Percentiles rank a stretch among this genome's conserved stretches.
Evolutionary conservation across 202 grass and related monocot species (phyloP).

Genomic region (Brachypodium distachyon): DNA sequence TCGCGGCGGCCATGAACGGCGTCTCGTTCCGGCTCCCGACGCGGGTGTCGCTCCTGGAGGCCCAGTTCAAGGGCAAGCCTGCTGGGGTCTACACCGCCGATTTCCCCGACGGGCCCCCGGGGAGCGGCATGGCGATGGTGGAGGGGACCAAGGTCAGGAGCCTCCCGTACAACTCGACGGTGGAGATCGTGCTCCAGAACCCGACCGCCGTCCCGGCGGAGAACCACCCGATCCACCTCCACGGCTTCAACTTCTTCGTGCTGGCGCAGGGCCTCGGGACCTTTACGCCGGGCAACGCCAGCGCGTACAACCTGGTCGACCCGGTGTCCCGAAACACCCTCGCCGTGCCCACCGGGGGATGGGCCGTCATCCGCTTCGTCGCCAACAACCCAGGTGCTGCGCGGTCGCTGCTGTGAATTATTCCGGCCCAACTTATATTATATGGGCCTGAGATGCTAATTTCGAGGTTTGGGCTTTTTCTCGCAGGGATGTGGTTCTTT

Average conservation of each 20-base stretch:
- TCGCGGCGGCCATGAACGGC: constrained; percentile 74
- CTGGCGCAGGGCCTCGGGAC: constrained; percentile 53
- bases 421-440: neutral
- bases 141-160: constrained; percentile 48
- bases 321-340: constrained; percentile 61
- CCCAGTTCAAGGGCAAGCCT: constrained; percentile 18
- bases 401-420: neutral
- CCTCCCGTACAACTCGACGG: constrained; percentile 46
- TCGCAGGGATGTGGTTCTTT: constrained; percentile 64
- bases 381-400: constrained; percentile 55
- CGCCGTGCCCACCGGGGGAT: constrained; percentile 48
- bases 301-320: constrained; percentile 52
- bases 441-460: neutral
- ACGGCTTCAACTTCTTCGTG: constrained; percentile 70
- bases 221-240: constrained; percentile 77
- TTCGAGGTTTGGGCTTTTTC: neutral
- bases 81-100: constrained; percentile 37
- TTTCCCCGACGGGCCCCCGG: constrained; percentile 42
- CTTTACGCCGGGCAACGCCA: constrained; percentile 14
- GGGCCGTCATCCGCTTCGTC: constrained; percentile 68
- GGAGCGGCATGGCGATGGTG: constrained; percentile 27
- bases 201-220: constrained; percentile 36
- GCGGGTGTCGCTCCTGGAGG: constrained; percentile 53
- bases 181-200: constrained; percentile 75
- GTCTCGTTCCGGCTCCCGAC: constrained; percentile 59